A percentile compares a stretch with the other conserved stretches of the same genome.
Evolutionary conservation across 441 rosid genomes (phyloP).

Genomic region (Syzygium syzygioides): DNA sequence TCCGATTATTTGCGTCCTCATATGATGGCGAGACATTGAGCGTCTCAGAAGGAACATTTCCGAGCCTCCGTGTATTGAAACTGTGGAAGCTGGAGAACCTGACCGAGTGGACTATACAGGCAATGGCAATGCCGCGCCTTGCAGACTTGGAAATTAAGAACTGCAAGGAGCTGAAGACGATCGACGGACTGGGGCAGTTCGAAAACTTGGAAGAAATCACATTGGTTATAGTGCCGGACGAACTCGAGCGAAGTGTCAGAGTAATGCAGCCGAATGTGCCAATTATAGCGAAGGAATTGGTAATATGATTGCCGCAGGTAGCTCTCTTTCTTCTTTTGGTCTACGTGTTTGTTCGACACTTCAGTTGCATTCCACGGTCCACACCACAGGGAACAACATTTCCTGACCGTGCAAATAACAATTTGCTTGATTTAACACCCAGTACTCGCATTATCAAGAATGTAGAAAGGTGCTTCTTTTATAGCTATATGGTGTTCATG

Average conservation of each 20-base stretch:
- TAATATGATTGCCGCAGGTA: too few relatives aligned
- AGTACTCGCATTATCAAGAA: too few relatives aligned
- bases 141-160: not conserved
- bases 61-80: not conserved
- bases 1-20: not conserved
- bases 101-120: not conserved
- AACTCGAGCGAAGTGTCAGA: not conserved
- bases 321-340: too few relatives aligned
- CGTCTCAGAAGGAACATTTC: not conserved
- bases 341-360: too few relatives aligned
- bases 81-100: not conserved
- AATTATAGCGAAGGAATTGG: not conserved
- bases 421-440: too few relatives aligned
- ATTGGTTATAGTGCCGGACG: not conserved
- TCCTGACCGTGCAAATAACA: too few relatives aligned
- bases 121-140: not conserved
- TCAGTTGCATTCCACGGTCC: too few relatives aligned
- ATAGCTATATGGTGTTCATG: too few relatives aligned
- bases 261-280: not conserved
- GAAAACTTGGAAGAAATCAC: not conserved
- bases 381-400: too few relatives aligned
- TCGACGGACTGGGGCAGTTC: not conserved
- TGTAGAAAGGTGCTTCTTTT: too few relatives aligned
- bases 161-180: not conserved
- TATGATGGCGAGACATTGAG: not conserved